Base-by-base conservation (phyloP, 768 basidiomycete species). In the Cystobasidium onofrii region DNA sequence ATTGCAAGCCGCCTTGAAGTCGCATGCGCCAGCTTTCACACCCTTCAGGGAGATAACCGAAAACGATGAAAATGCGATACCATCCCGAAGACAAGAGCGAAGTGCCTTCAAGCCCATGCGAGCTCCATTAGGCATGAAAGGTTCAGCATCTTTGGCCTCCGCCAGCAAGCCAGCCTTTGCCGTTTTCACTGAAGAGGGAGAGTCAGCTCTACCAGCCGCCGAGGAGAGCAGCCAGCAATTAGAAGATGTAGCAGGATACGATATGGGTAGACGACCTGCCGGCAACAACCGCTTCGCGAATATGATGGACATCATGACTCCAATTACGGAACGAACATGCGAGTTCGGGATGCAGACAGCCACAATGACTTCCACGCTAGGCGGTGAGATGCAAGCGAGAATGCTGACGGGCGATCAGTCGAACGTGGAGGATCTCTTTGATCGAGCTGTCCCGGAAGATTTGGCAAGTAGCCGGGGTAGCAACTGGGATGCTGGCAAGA, bases 261-360 rank as follows among this genome's bases (percentile, higher is more conserved):
- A 66, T 62, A 73, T 76, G 69, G 76, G 76, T 4, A 63, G 76
- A 12, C 64, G 76, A 39, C 46, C 36, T n/a, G 66, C 55, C n/a
- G 78, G 76, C 0, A 67, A 66, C 27, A 75, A 46, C 39, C 75
- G 77, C 0, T 79, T 75, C 66, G 75, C 78, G 7, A 70, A 73
- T 23, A 73, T 86, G 73, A 90, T 97, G 82, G 88, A 90, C 79
- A 88, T 94, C 71, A 93, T 99, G 92, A 98, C 95, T 10, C 95
- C 96, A 1, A 97, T 98, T 81, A 91, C 91, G 15, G 96, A 99
- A 81, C 85, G 94, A 50, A 98, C 96, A 12, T 86, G 86, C 78
- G 96, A 98, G 81, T 94, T 84, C 80, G 86, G 89, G 3, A 39
- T 64, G 73, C 27, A 64, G n/a, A 60, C 50, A 4, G 57, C 50